Evolutionary conservation across 1,139 yeast species (phyloP).

Genomic region (Kodamaea anthophila): DNA sequence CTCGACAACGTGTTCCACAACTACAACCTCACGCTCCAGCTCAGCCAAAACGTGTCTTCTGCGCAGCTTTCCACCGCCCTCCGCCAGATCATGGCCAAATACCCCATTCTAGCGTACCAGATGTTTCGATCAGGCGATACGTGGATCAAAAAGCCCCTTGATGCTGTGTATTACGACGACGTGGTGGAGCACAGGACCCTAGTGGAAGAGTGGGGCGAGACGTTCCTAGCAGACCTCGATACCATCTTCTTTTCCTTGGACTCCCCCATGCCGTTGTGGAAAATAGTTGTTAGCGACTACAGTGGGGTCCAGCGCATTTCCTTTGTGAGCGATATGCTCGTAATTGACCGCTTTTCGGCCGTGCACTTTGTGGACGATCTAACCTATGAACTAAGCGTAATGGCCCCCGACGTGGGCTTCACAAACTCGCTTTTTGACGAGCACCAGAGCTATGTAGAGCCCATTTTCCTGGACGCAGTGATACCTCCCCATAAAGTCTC

Average conservation of each 20-base stretch:
- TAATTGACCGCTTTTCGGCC: slow-evolving; percentile 33
- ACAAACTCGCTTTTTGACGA: slow-evolving; percentile 3
- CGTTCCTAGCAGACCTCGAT: slow-evolving; percentile 14
- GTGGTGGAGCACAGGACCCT: slow-evolving; percentile 16
- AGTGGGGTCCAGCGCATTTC: slow-evolving; percentile 16
- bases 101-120: slow-evolving; percentile 20
- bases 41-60: slow-evolving; percentile 14
- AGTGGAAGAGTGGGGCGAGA: slow-evolving; percentile 3
- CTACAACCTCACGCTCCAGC: slow-evolving; percentile 22
- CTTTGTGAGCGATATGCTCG: slow-evolving; percentile 27
- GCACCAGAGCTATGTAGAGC: slow-evolving; percentile 4
- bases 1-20: slow-evolving; percentile 20
- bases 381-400: slow-evolving; percentile 11
- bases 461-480: slow-evolving; percentile 1
- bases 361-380: slow-evolving; percentile 28
- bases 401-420: slow-evolving; percentile 3
- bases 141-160: slow-evolving; percentile 17
- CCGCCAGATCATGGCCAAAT: slow-evolving; percentile 14
- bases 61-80: slow-evolving; percentile 22
- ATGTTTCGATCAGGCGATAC: slow-evolving; percentile 12
- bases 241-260: slow-evolving; percentile 13
- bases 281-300: slow-evolving; percentile 16
- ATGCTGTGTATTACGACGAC: slow-evolving; percentile 18
- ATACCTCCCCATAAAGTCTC: too few species aligned
- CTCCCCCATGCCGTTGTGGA: slow-evolving; percentile 24